These are phyloP conservation scores for Wilhelminamyces savonicus DNA, from an alignment of 805 yeast species.

Conservation along the genomic window DNA sequence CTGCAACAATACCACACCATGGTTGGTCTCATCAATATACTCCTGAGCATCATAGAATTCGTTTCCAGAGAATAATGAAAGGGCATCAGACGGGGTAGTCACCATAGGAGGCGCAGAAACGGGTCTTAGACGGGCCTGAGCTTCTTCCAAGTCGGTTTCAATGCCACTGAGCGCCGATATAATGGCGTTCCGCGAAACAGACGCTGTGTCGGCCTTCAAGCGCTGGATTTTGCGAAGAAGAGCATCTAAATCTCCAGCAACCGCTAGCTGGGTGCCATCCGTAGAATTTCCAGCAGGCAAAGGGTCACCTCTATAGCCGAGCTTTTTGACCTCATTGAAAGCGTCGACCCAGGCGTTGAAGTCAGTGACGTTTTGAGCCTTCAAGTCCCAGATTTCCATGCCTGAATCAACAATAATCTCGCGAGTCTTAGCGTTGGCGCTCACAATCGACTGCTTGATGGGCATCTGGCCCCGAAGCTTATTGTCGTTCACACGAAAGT, in stretches of 20 bases:
- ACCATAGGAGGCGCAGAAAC: no score
- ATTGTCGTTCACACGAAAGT: constrained; percentile 68
- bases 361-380: constrained; percentile 57
- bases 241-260: no score
- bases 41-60: constrained; percentile 62
- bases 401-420: constrained; percentile 88
- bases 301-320: constrained; percentile 1
- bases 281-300: constrained; percentile 2
- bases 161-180: no score
- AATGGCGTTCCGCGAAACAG: no score
- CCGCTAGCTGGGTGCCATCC: no score
- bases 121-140: not conserved
- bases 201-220: no score
- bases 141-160: not conserved
- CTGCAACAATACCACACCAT: no score
- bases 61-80: constrained; percentile 23
- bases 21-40: constrained; percentile 38
- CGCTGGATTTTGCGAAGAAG: no score
- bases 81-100: constrained; percentile 13
- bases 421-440: constrained; percentile 62
- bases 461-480: constrained; percentile 90
- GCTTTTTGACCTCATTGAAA: constrained; percentile 47
- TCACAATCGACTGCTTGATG: constrained; percentile 70
- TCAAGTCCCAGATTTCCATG: constrained; percentile 87
- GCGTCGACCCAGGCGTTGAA: constrained; percentile 84